These are phyloP conservation scores for Phytophthora cajani DNA, from an alignment of 352 stramenopile genomes.

Conservation along the genomic window DNA sequence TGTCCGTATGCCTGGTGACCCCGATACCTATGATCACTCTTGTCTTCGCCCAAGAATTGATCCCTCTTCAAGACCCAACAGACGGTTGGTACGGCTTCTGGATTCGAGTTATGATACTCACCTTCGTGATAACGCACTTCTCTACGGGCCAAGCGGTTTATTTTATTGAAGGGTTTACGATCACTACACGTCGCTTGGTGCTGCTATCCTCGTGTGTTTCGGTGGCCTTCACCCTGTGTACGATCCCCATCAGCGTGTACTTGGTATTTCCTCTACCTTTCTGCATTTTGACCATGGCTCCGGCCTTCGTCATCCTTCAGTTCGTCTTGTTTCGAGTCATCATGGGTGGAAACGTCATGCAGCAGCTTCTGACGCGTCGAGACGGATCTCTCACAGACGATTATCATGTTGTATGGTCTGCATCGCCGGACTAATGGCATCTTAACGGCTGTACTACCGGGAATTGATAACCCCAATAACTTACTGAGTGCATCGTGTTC, in stretches of 20 bases:
- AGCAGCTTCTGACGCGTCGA: constrained; percentile 1
- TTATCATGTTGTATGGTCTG: neutral
- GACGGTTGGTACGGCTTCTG: constrained; percentile 30
- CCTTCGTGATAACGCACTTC: neutral
- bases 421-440: neutral
- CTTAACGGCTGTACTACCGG: neutral
- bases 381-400: neutral
- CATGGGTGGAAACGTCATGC: constrained; percentile 9
- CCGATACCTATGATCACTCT: constrained; percentile 18
- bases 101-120: constrained; percentile 10
- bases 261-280: constrained; percentile 20
- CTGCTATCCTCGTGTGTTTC: constrained; percentile 7
- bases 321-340: constrained; percentile 23
- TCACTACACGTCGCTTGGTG: constrained; percentile 6
- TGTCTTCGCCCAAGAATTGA: constrained; percentile 18
- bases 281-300: constrained; percentile 13
- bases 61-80: constrained; percentile 25
- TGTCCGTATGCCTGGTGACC: constrained; percentile 9
- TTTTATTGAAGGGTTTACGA: constrained; percentile 9
- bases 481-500: neutral
- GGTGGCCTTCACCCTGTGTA: neutral
- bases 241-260: constrained; percentile 9
- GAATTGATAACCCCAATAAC: neutral
- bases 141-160: constrained; percentile 1
- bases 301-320: constrained; percentile 21